Conservation (phyloP, 2,329 filamentous ascomycete species). For the Alternaria sp. region DNA sequence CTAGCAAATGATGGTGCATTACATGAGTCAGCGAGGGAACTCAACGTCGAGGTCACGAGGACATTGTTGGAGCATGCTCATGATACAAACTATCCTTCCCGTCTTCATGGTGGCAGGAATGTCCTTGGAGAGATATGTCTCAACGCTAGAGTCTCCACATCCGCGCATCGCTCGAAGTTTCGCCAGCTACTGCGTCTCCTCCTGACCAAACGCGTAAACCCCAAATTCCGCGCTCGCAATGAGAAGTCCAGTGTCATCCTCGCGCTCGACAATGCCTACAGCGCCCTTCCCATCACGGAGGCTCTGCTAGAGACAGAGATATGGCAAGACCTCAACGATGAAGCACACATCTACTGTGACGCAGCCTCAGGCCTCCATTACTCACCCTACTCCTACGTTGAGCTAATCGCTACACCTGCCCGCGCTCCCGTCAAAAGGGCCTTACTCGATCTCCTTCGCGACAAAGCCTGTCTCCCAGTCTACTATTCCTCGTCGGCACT, state of each 20-base stretch:
- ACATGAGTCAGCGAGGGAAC: conserved; percentile 67
- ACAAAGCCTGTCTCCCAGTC: conserved; percentile 42
- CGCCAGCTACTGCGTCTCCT: conserved; percentile 61
- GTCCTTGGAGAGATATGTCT: conserved; percentile 70
- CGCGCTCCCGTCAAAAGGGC: conserved; percentile 25
- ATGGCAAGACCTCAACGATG: conserved; percentile 69
- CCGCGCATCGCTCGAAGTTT: conserved; percentile 33
- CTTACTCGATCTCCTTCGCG: conserved; percentile 38
- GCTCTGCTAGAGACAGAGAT: conserved; percentile 68
- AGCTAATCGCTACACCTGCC: conserved; percentile 30
- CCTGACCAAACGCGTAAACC: conserved; percentile 63
- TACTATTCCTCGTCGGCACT: conserved; percentile 47
- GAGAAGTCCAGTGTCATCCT: conserved; percentile 67
- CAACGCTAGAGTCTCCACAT: conserved; percentile 57
- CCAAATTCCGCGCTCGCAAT: conserved; percentile 59
- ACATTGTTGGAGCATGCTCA: conserved; percentile 66
- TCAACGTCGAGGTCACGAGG: conserved; percentile 64
- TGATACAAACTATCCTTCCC: conserved; percentile 69
- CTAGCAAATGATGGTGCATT: conserved; percentile 70
- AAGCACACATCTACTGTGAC: conserved; percentile 54
- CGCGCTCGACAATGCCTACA: conserved; percentile 62
- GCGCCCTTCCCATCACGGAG: conserved; percentile 63
- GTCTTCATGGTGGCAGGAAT: conserved; percentile 66
- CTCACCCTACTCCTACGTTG: conserved; percentile 69
- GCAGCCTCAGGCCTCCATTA: conserved; percentile 61